Base-by-base conservation (phyloP, 2,329 filamentous ascomycete genomes). In the Mycosphaerella sp. region DNA sequence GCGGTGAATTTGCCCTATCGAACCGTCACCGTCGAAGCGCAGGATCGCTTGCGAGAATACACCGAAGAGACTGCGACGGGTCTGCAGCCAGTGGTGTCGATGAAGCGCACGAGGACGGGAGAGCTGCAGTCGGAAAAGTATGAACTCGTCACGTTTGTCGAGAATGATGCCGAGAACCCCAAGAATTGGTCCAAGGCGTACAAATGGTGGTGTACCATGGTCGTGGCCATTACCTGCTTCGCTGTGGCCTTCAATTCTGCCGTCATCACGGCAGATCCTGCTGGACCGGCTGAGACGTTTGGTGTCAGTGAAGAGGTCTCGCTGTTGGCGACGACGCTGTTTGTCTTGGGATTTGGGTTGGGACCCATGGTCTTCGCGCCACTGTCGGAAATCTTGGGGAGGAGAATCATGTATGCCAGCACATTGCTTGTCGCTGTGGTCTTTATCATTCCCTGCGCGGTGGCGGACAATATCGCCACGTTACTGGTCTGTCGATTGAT, bases 251-350 rank as follows among this genome's bases (percentile, higher is more conserved):
- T 76, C 61, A 73, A 76, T 62, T 89, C 84, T 46, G 82, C 83
- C 48, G 84, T 95, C 60, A 84, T 95, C 66, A 95, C 89, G 0
- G 82, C 89, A 9, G 86, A 90, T 66, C 75, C 95, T 3, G 73
- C 67, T 2, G 86, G 84, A 1, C 82, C 89, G 0, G 69, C 75
- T 1, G 65, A 81, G 12, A 76, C 81, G 48, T 90, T 95, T 60
- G 52, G 78, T 51, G 82, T 90, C 51, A 86, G 83, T 32, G 75
- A 83, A 21, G 87, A 92, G 71, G 85, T 90, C 6, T 80, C 83
- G 0, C 74, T 93, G 9, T 71, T 93, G 1, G 82, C 79, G 21
- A 83, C 95, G 55, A 63, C 64, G 0, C 56, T 68, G 11, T 69
- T 68, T 53, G 66, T 69, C 3, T 54, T 64, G 7, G 67, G 67